phyloP scores from a whole-genome alignment of 306 rosid genomes.

The Purshia tridentata region DNA sequence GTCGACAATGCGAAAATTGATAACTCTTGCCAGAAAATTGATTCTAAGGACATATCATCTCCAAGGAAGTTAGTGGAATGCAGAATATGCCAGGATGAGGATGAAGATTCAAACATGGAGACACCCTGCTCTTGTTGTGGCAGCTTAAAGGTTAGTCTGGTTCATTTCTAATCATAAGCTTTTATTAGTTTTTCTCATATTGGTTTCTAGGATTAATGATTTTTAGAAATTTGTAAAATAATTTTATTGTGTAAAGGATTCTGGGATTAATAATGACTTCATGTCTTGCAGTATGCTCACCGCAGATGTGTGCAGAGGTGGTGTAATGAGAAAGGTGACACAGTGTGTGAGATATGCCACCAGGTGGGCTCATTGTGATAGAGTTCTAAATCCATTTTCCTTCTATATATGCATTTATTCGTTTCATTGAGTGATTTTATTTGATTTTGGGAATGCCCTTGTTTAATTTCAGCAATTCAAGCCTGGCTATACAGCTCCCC shows the following conservation, averaged over 20 bases:
- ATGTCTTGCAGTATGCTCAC: constrained; percentile 79
- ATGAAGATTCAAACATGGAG: constrained; percentile 87
- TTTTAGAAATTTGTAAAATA: not conserved
- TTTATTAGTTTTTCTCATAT: not conserved
- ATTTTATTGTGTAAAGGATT: not conserved
- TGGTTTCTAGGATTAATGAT: too few relatives aligned
- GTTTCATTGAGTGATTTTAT: not conserved
- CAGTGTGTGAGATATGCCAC: constrained; percentile 91
- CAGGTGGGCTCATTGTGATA: constrained; percentile 53
- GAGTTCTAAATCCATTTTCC: not conserved
- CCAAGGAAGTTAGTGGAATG: constrained; percentile 67
- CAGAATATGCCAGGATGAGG: constrained; percentile 96
- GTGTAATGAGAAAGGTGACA: constrained; percentile 97
- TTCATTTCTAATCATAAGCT: not conserved
- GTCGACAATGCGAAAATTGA: constrained; percentile 39
- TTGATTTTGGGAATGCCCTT: not conserved
- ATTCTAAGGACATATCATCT: constrained; percentile 34
- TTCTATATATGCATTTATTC: not conserved
- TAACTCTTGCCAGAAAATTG: constrained; percentile 37
- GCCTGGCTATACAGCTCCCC: constrained; percentile 90
- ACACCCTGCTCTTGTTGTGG: constrained; percentile 97
- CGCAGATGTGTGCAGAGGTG: constrained; percentile 86
- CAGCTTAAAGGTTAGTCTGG: constrained; percentile 72
- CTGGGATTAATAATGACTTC: not conserved
- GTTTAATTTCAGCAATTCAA: constrained; percentile 62